Conservation (phyloP, 352 stramenopile genomes). For the Sclerospora graminicola region DNA sequence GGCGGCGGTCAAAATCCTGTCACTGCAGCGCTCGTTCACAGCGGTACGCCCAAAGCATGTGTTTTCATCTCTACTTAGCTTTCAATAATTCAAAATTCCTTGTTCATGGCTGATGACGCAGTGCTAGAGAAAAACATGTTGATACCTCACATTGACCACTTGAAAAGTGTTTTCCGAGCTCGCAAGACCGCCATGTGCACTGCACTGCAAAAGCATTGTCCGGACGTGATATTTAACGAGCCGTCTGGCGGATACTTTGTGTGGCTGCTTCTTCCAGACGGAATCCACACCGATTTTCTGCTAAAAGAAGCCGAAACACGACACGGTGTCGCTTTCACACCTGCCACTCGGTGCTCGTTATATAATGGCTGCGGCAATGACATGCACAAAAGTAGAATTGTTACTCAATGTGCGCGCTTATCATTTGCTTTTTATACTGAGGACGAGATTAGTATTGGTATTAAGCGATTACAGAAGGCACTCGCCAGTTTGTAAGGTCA, state of each 20-base stretch:
- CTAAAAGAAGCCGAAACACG: constrained; percentile 30
- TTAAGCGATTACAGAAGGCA: constrained; percentile 36
- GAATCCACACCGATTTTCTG: constrained; percentile 37
- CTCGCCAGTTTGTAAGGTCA: constrained; percentile 9
- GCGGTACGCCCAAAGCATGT: constrained; percentile 24
- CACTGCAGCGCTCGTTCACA: constrained; percentile 78
- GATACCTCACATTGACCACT: constrained; percentile 33
- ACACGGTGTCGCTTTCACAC: constrained; percentile 71
- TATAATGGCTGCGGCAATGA: constrained; percentile 12
- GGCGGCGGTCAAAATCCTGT: constrained; percentile 83
- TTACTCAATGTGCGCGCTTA: constrained; percentile 44
- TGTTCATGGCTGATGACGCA: constrained; percentile 14
- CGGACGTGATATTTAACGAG: constrained; percentile 38
- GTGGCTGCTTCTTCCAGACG: constrained; percentile 50
- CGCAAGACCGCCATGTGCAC: constrained; percentile 44
- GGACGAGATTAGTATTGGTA: constrained; percentile 57
- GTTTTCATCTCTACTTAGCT: constrained; percentile 1
- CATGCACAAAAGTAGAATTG: constrained; percentile 11
- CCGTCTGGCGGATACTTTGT: constrained; percentile 80
- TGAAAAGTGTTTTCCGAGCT: constrained; percentile 29
- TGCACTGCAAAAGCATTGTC: constrained; percentile 30
- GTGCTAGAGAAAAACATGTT: constrained; percentile 51
- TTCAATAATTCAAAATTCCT: not conserved
- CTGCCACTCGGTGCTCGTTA: constrained; percentile 54
- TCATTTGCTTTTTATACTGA: constrained; percentile 79